Base-by-base conservation (phyloP, 371 early-diverging fungal genomes). In the Dichotomocladium elegans region DNA sequence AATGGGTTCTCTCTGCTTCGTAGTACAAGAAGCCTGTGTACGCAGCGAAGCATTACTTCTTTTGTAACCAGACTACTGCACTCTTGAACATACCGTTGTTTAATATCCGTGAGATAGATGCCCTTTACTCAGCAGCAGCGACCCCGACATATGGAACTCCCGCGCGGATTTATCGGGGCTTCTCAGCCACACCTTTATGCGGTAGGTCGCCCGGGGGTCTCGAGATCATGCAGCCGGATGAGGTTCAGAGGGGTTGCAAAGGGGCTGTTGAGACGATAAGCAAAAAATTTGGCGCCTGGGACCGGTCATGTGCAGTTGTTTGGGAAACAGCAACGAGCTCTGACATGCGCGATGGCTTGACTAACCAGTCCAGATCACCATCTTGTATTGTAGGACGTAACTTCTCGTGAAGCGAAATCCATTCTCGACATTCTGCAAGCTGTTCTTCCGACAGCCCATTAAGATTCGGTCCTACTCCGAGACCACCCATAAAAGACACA, bases 401-500 rank as follows among this genome's bases (percentile, higher is more conserved):
- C 15, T 35, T n/a, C 28, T 69, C 66, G 47, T 73, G 69, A 1
- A 73, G 24, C 9, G 15, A 12, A 26, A 73, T 60, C 74, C 74
- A 73, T 2, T 58, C 43, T 4, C 26, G 33, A 15, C 54, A 53
- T 19, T 63, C 48, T n/a, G 27, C 33, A 9, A 61, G 40, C 7
- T 61, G 44, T 11, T 57, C 57, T 24, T 61, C 41, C 1, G 57
- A 41, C 4, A 57, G 47, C 3, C 44, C 45, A 25, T 61, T 42
- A 31, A 61, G 30, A 33, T 69, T 47, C 3, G 58, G 46, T 0
- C 70, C 69, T 15, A 73, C 46, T 17, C 73, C 70, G 4, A 69
- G 45, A 0, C 67, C 47, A 1, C 73, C 70, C 70, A 69, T 69
- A 27, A 73, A 73, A 2, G 70, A 61, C 6, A 63, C 61, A 43